Conservation (phyloP, 2,329 filamentous ascomycete species). For the Ceratocystis destructans region DNA sequence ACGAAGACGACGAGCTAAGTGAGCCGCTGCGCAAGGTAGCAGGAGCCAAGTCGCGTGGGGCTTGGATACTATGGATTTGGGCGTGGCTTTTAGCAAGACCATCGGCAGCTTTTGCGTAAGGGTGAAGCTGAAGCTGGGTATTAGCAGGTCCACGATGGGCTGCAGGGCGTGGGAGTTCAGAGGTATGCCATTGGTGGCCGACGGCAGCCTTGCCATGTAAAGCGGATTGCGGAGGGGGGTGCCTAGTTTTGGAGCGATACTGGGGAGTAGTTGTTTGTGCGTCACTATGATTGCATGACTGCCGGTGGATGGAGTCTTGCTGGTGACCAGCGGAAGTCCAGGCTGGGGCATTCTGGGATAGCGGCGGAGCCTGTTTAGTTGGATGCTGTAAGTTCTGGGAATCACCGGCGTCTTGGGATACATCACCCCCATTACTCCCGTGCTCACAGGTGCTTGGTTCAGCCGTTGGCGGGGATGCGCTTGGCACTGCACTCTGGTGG, state of each 20-base stretch:
- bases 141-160: not conserved
- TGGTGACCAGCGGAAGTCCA: too few species aligned
- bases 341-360: too few species aligned
- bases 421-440: too few species aligned
- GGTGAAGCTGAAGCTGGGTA: not conserved
- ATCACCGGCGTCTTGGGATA: too few species aligned
- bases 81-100: not conserved
- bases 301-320: too few species aligned
- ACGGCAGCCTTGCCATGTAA: not conserved
- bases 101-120: not conserved
- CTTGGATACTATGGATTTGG: not conserved
- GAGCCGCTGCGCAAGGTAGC: not conserved
- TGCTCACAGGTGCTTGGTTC: too few species aligned
- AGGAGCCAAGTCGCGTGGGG: not conserved
- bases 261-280: not conserved
- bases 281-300: not conserved
- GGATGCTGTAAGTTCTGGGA: too few species aligned
- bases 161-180: not conserved
- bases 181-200: not conserved
- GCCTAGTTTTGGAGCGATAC: not conserved
- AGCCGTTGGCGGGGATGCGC: too few species aligned
- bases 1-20: not conserved
- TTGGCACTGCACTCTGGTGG: not conserved
- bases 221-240: not conserved
- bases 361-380: too few species aligned